phyloP scores from a whole-genome alignment of 2,329 filamentous ascomycete species.

The Penicillium sp. region DNA sequence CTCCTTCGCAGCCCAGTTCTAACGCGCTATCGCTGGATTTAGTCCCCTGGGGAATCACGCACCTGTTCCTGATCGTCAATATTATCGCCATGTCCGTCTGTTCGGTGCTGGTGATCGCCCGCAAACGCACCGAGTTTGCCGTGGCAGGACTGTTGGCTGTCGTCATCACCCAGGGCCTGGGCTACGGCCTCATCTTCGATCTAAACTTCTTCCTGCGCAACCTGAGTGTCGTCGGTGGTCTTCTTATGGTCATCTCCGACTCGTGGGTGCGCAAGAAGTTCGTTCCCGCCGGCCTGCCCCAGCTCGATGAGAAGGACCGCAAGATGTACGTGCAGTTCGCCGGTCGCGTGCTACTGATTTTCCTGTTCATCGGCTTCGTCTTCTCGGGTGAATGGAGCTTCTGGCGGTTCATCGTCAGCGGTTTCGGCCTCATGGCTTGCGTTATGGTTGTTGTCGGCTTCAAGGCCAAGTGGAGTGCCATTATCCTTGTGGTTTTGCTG shows the following conservation, averaged over 20 bases:
- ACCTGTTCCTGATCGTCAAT: conserved; percentile 87
- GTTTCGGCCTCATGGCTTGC: conserved; percentile 83
- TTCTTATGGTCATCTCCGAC: conserved; percentile 97
- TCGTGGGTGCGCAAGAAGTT: conserved; percentile 98
- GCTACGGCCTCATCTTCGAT: conserved; percentile 97
- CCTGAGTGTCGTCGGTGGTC: conserved; percentile 90
- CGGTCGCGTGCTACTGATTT: conserved; percentile 90
- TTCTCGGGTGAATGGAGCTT: conserved; percentile 91
- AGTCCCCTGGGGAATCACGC: conserved; percentile 86
- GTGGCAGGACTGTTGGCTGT: conserved; percentile 86
- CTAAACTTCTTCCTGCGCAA: conserved; percentile 99
- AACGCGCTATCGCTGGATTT: conserved; percentile 12
- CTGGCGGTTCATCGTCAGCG: conserved; percentile 77
- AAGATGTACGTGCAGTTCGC: conserved; percentile 99
- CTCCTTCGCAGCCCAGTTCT: conserved; percentile 8
- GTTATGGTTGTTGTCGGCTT: conserved; percentile 99
- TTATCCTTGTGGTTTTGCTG: conserved; percentile 88
- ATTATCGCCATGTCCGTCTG: conserved; percentile 80
- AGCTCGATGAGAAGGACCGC: conserved; percentile 96
- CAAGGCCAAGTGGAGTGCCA: conserved; percentile 98
- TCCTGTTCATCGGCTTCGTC: conserved; percentile 94
- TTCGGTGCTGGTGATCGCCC: conserved; percentile 80
- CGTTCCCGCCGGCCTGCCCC: conserved; percentile 87
- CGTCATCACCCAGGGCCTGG: conserved; percentile 86
- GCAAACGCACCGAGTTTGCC: conserved; percentile 89